phyloP scores from a whole-genome alignment of 129 eudicot species.

The Glebionis coronaria region DNA sequence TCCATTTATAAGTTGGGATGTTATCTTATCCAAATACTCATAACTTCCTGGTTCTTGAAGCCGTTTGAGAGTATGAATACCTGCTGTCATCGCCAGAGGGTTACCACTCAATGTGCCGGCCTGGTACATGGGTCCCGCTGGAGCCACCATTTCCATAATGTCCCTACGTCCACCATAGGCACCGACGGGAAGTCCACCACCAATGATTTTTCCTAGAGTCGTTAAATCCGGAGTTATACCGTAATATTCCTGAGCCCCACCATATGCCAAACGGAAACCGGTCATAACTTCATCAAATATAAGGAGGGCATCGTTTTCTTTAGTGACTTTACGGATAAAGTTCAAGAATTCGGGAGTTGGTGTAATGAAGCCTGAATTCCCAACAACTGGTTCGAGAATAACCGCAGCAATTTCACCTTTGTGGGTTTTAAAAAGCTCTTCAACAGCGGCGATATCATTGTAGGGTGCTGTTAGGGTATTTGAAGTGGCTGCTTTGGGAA shows the following conservation, averaged over 20 bases:
- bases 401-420: constrained; percentile 87
- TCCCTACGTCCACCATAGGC: constrained; percentile 94
- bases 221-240: constrained; percentile 80
- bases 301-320: constrained; percentile 64
- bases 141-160: constrained; percentile 98
- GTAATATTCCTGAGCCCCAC: constrained; percentile 92
- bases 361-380: constrained; percentile 89
- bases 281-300: constrained; percentile 94
- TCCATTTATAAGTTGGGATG: constrained; percentile 60
- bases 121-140: constrained; percentile 97
- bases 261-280: constrained; percentile 80
- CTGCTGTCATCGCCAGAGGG: constrained; percentile 98
- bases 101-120: constrained; percentile 93
- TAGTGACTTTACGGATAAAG: constrained; percentile 53
- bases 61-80: constrained; percentile 84
- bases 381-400: constrained; percentile 91
- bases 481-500: constrained; percentile 65
- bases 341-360: constrained; percentile 73
- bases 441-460: constrained; percentile 60
- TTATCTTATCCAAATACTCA: constrained; percentile 60
- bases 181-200: constrained; percentile 93
- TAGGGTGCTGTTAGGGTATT: constrained; percentile 78
- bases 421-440: constrained; percentile 51
- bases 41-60: constrained; percentile 58
- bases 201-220: constrained; percentile 76